phyloP scores from a whole-genome alignment of 176 grass and related monocot species.

The Carex parvula region DNA sequence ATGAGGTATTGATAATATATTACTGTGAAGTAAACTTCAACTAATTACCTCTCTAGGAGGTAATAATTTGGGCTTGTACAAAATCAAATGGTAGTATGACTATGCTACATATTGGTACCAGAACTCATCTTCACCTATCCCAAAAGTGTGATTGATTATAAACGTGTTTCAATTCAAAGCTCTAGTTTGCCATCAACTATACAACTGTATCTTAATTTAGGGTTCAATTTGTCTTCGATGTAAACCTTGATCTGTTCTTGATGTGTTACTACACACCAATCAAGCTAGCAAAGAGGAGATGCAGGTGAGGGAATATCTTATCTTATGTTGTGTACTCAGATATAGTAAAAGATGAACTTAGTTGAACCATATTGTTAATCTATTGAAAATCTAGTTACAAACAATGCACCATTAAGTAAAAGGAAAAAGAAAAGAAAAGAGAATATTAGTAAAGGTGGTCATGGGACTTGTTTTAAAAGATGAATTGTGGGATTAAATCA shows the following conservation, averaged over 20 bases:
- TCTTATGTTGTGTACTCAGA: background rate
- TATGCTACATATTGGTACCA: background rate
- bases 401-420: background rate
- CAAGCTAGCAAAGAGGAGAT: background rate
- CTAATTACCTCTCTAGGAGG: background rate
- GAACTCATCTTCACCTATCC: background rate
- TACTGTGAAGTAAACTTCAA: background rate
- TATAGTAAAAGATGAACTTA: background rate
- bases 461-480: background rate
- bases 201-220: background rate
- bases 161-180: background rate
- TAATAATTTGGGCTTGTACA: background rate
- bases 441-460: background rate
- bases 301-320: background rate
- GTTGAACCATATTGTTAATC: background rate
- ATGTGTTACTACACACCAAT: background rate
- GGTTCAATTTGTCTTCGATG: background rate
- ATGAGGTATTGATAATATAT: slow-evolving; percentile 38
- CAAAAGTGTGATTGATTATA: background rate
- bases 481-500: slow-evolving; percentile 23
- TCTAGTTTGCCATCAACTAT: background rate
- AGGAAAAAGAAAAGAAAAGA: background rate
- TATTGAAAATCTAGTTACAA: too few relatives aligned
- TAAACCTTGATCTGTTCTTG: background rate
- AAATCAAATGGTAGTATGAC: background rate